Evolutionary conservation across 202 grass and related monocot genomes (phyloP).

Genomic region (Thinopyrum obtusiflorum): DNA sequence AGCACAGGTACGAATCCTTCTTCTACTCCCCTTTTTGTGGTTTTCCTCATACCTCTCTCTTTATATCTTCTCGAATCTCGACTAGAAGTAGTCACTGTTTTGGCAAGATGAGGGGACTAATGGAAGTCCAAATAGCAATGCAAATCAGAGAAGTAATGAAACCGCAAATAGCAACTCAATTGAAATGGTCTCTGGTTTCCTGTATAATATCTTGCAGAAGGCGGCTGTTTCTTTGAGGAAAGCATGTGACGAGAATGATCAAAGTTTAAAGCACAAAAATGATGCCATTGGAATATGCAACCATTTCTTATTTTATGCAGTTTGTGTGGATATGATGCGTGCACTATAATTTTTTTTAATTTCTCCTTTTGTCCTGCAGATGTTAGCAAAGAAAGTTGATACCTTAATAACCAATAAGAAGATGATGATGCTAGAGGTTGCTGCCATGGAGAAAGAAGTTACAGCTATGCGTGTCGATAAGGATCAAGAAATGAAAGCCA

Average conservation of each 20-base stretch:
- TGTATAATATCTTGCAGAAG: slow-evolving; percentile 89
- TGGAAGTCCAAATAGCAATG: slow-evolving; percentile 30
- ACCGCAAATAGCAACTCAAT: slow-evolving; percentile 38
- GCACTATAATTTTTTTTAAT: slow-evolving; percentile 16
- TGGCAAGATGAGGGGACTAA: slow-evolving; percentile 38
- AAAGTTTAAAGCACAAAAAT: slow-evolving; percentile 85
- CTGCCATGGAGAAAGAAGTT: too few relatives aligned
- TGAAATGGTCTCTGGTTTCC: slow-evolving; percentile 75
- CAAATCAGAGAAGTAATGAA: slow-evolving; percentile 49
- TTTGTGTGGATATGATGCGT: slow-evolving; percentile 8
- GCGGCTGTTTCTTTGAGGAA: slow-evolving; percentile 87
- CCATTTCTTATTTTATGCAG: slow-evolving; percentile 30
- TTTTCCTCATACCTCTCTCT: too few relatives aligned
- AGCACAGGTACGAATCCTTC: too few relatives aligned
- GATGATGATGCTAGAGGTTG: slow-evolving; percentile 26
- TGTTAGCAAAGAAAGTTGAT: slow-evolving; percentile 84
- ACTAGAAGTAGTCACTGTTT: too few relatives aligned
- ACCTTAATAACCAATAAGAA: slow-evolving; percentile 81
- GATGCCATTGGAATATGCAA: slow-evolving; percentile 73
- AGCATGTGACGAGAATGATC: slow-evolving; percentile 82
- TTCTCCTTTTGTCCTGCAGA: slow-evolving; percentile 38
- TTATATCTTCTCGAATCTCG: too few relatives aligned
- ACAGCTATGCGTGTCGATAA: slow-evolving; percentile 37
- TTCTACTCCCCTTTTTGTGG: too few relatives aligned
- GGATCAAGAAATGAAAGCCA: slow-evolving; percentile 76